Conservation (phyloP, 2,329 filamentous ascomycete genomes). For the Exophiala sp. region DNA sequence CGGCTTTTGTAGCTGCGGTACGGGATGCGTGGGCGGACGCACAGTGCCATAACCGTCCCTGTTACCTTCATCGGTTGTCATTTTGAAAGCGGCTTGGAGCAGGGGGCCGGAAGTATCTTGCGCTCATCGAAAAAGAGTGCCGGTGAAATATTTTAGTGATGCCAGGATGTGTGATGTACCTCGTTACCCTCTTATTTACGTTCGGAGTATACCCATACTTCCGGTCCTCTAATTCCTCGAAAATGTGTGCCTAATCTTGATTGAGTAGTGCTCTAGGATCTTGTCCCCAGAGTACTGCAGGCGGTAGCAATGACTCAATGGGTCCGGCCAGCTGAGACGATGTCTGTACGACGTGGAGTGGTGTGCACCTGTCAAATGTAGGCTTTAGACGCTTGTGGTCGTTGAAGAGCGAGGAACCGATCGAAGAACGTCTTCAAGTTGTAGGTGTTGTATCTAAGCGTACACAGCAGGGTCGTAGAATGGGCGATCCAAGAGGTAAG, state of each 20-base stretch:
- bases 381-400: background rate
- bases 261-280: background rate
- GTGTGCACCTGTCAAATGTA: background rate
- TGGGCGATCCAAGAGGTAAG: background rate
- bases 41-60: slow-evolving; percentile 13
- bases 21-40: slow-evolving; percentile 36
- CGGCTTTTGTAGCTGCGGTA: slow-evolving; percentile 40
- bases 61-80: slow-evolving; percentile 18
- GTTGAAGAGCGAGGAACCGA: background rate
- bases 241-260: background rate
- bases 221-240: background rate
- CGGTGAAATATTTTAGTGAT: slow-evolving; percentile 1
- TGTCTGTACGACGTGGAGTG: background rate
- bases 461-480: background rate
- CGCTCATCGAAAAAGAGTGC: slow-evolving; percentile 1
- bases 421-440: background rate
- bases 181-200: slow-evolving; percentile 4
- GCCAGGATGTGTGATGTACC: background rate
- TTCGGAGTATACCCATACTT: background rate
- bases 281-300: background rate
- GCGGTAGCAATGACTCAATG: background rate
- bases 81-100: slow-evolving; percentile 2
- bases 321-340: background rate
- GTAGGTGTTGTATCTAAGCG: background rate
- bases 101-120: background rate